These are phyloP conservation scores for Starmera pachycereana DNA, from an alignment of 805 yeast genomes.

Conservation along the genomic window DNA sequence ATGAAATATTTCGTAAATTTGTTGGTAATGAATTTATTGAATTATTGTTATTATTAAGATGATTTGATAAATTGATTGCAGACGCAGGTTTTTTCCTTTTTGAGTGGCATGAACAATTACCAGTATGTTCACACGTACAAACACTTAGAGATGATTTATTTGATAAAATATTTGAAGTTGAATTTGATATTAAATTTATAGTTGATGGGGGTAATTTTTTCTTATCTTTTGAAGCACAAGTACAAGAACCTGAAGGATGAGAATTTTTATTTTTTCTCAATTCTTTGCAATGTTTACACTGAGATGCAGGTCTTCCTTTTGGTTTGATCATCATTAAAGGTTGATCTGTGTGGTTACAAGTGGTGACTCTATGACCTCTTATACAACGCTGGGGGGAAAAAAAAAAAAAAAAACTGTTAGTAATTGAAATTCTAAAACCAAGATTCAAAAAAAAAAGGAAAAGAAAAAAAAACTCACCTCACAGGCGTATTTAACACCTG, in stretches of 20 bases:
- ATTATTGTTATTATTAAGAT: slow-evolving; percentile 1
- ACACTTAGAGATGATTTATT: slow-evolving; percentile 3
- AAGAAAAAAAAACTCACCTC: slow-evolving; percentile 26
- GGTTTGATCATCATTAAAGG: slow-evolving; percentile 91
- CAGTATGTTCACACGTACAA: slow-evolving; percentile 19
- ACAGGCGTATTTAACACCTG: slow-evolving; percentile 94
- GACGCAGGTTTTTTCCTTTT: slow-evolving; percentile 7
- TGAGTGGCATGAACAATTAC: slow-evolving; percentile 18
- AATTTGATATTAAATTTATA: slow-evolving; percentile 12
- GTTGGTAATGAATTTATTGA: background rate
- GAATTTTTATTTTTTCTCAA: slow-evolving; percentile 56
- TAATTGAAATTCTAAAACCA: background rate
- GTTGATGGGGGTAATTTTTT: slow-evolving; percentile 25
- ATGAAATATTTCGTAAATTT: background rate
- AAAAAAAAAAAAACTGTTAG: slow-evolving; percentile 1
- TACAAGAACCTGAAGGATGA: slow-evolving; percentile 51
- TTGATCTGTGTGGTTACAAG: slow-evolving; percentile 87
- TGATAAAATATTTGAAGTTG: too few relatives aligned
- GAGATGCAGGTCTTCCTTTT: slow-evolving; percentile 92
- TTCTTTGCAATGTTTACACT: slow-evolving; percentile 79
- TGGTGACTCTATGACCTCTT: slow-evolving; percentile 91
- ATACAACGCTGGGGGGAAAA: slow-evolving; percentile 78
- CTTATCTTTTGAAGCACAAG: slow-evolving; percentile 38
- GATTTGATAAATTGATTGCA: background rate
- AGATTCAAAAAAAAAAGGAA: background rate